A percentile compares a stretch with the other conserved stretches of the same genome.
phyloP scores from a whole-genome alignment of 2,329 filamentous ascomycete genomes.

The Stylonectria norvegica region DNA sequence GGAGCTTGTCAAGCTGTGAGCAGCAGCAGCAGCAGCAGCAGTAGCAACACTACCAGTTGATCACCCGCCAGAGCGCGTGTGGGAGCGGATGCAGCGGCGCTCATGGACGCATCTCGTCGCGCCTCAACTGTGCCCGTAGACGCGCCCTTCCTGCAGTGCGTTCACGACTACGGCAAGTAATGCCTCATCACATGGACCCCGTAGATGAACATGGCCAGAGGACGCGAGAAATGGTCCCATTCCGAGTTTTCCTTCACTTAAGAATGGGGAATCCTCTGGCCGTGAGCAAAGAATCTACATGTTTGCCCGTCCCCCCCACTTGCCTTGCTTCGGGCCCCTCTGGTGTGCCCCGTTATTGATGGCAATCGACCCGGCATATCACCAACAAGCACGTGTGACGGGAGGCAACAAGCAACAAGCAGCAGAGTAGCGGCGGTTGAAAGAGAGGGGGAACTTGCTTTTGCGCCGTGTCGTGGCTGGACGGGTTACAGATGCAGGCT shows the following conservation, averaged over 20 bases:
- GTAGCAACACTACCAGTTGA: background rate
- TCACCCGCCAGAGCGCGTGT: too few relatives aligned
- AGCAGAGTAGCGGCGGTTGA: too few relatives aligned
- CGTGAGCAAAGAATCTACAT: too few relatives aligned
- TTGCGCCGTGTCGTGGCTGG: constrained; percentile 7
- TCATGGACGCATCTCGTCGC: background rate
- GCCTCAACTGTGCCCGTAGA: background rate
- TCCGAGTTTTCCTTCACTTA: constrained; percentile 7
- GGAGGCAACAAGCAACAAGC: constrained; percentile 10
- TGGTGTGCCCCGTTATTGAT: constrained; percentile 3
- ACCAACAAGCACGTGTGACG: constrained; percentile 8
- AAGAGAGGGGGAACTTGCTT: constrained; percentile 1
- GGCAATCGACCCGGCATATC: constrained; percentile 5
- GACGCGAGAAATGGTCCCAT: constrained; percentile 19
- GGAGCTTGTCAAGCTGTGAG: background rate
- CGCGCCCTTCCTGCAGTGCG: constrained; percentile 6
- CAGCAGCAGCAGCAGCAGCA: constrained; percentile 2
- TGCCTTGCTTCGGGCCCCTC: too few relatives aligned
- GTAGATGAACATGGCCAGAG: constrained; percentile 14
- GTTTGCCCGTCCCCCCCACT: too few relatives aligned
- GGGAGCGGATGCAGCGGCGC: too few relatives aligned
- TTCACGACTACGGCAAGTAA: constrained; percentile 6
- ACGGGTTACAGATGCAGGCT: constrained; percentile 1
- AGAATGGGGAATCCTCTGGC: constrained; percentile 1
- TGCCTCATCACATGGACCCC: constrained; percentile 12